Percentiles rank a stretch among this genome's conserved stretches.
Conservation (phyloP, 495 filamentous ascomycete genomes). For the Daldinia vernicosa region DNA sequence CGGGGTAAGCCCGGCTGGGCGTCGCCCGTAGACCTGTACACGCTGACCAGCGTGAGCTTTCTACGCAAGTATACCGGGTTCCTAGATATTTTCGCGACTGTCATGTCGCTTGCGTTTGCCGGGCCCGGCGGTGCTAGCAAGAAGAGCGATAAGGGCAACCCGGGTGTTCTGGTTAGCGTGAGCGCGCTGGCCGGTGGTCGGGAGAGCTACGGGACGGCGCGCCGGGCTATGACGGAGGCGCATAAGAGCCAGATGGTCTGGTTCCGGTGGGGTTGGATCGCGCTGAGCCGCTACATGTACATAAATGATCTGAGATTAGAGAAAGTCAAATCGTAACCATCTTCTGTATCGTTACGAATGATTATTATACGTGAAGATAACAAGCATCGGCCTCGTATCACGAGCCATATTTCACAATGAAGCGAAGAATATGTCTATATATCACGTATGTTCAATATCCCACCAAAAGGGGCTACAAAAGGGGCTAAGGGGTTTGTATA, state of each 20-base stretch:
- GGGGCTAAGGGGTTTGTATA: background rate
- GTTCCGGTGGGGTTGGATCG: constrained; percentile 98
- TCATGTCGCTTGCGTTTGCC: constrained; percentile 57
- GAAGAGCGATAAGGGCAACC: constrained; percentile 51
- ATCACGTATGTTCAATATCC: background rate
- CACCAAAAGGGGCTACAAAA: background rate
- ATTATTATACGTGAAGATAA: background rate
- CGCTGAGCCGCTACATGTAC: constrained; percentile 90
- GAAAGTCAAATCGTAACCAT: constrained; percentile 42
- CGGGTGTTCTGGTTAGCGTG: constrained; percentile 72
- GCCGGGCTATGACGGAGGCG: constrained; percentile 84
- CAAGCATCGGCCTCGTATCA: background rate
- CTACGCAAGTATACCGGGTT: constrained; percentile 81
- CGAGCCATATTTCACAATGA: background rate
- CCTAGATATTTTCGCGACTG: constrained; percentile 74
- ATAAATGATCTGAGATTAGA: constrained; percentile 87
- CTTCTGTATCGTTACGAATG: background rate
- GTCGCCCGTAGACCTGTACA: constrained; percentile 83
- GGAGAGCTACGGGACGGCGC: constrained; percentile 67
- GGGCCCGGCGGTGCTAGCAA: constrained; percentile 28
- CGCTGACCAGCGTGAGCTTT: constrained; percentile 73
- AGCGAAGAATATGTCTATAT: background rate
- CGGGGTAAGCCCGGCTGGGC: constrained; percentile 70
- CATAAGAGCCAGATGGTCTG: constrained; percentile 98
- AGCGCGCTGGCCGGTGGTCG: constrained; percentile 62